These are phyloP conservation scores for Camellia granthamiana DNA, from an alignment of 148 eudicot species.

Conservation along the genomic window DNA sequence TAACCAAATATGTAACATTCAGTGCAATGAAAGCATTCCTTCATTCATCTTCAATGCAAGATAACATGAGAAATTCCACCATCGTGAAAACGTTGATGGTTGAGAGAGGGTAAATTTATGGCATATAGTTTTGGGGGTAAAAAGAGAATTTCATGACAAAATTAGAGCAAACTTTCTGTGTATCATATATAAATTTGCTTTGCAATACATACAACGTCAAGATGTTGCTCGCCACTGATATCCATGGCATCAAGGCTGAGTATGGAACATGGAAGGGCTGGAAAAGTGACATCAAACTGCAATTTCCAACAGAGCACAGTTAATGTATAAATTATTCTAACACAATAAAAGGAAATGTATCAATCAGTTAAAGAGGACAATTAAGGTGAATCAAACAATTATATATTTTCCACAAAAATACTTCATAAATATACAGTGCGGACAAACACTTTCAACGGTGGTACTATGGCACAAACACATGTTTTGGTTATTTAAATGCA, in stretches of 20 bases:
- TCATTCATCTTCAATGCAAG: not conserved
- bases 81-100: not conserved
- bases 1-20: not conserved
- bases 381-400: not conserved
- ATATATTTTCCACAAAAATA: slow-evolving; percentile 2
- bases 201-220: slow-evolving; percentile 76
- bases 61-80: not conserved
- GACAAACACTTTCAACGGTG: not conserved
- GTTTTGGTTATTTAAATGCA: not conserved
- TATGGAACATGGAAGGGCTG: slow-evolving; percentile 84
- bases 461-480: not conserved
- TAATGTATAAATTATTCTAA: slow-evolving; percentile 7
- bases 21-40: not conserved
- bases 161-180: not conserved
- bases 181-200: not conserved
- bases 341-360: not conserved
- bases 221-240: slow-evolving; percentile 98
- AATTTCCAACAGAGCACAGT: slow-evolving; percentile 21
- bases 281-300: slow-evolving; percentile 99
- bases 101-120: not conserved
- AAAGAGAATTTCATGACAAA: not conserved
- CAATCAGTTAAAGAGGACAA: slow-evolving; percentile 6
- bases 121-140: not conserved
- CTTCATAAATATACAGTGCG: not conserved
- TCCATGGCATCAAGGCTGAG: slow-evolving; percentile 98